phyloP scores from a whole-genome alignment of 129 eudicot genomes.

The Chrysanthemum seticuspe region DNA sequence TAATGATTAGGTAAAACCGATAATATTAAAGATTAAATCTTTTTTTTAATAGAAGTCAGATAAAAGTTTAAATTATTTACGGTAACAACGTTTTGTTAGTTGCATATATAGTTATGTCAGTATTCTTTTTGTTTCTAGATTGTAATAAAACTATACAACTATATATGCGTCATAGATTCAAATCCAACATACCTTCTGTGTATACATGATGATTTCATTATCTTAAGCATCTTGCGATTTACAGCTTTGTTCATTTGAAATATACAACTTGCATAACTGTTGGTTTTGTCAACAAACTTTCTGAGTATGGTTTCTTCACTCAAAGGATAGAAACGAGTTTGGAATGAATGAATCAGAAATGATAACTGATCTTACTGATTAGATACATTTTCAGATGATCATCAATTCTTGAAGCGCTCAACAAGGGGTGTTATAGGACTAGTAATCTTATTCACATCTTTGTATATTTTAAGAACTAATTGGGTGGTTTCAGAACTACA shows the following conservation, averaged over 20 bases:
- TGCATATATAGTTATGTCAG: slow-evolving; percentile 29
- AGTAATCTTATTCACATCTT: too few relatives aligned
- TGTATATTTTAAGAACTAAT: too few relatives aligned
- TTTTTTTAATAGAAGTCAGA: slow-evolving; percentile 5
- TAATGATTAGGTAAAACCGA: slow-evolving; percentile 12
- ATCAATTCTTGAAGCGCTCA: too few relatives aligned
- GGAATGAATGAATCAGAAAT: too few relatives aligned
- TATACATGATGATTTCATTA: neutral
- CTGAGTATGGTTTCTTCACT: too few relatives aligned
- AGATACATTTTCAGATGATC: too few relatives aligned
- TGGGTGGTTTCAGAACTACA: too few relatives aligned
- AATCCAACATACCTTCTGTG: neutral
- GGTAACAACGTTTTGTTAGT: slow-evolving; percentile 23
- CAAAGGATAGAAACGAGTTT: too few relatives aligned
- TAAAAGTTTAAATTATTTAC: neutral
- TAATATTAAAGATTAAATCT: neutral
- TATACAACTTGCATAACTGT: neutral
- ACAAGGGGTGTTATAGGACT: too few relatives aligned
- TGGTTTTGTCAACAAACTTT: neutral
- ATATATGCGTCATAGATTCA: neutral
- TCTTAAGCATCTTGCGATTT: neutral
- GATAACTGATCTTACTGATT: too few relatives aligned
- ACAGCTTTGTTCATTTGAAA: too few relatives aligned
- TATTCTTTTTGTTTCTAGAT: slow-evolving; percentile 29
- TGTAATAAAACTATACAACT: slow-evolving; percentile 10